These are phyloP conservation scores for Hemileia vastatrix DNA, from an alignment of 1,284 basidiomycete species.

Conservation along the genomic window DNA sequence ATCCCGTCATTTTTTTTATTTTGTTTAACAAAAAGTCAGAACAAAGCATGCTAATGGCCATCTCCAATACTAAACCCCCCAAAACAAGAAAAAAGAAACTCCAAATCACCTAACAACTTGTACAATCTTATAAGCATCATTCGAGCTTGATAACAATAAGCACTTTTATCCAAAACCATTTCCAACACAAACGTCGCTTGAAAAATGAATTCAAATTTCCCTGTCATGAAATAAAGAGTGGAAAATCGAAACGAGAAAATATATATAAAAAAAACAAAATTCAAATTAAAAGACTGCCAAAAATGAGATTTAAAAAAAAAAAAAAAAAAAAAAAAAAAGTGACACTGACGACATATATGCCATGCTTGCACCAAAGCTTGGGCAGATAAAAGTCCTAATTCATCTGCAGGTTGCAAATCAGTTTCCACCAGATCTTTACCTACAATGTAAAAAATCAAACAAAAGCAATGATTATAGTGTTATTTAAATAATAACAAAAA, in stretches of 20 bases:
- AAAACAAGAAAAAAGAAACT: constrained; percentile 14
- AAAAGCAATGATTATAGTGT: too few relatives aligned
- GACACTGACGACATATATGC: constrained; percentile 42
- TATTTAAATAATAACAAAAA: too few relatives aligned
- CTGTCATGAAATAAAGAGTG: constrained; percentile 32
- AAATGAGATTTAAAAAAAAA: background rate
- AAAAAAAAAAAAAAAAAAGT: background rate
- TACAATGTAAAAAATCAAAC: constrained; percentile 22
- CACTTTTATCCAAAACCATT: constrained; percentile 61
- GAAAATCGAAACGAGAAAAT: too few relatives aligned
- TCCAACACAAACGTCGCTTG: constrained; percentile 59
- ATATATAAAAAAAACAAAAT: constrained; percentile 15
- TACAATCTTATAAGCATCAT: constrained; percentile 66
- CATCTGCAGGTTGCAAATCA: constrained; percentile 78
- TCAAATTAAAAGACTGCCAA: constrained; percentile 7
- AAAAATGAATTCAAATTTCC: constrained; percentile 54
- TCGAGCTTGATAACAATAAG: constrained; percentile 64
- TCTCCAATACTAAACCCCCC: too few relatives aligned
- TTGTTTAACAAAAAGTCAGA: too few relatives aligned
- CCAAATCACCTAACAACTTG: constrained; percentile 60
- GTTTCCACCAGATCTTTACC: constrained; percentile 56
- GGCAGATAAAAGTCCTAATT: constrained; percentile 63
- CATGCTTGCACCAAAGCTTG: constrained; percentile 60
- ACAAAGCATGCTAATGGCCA: background rate
- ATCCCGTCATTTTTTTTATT: too few relatives aligned